These are phyloP conservation scores for Talaromyces proteolyticus DNA, from an alignment of 495 filamentous ascomycete species.

Conservation along the genomic window DNA sequence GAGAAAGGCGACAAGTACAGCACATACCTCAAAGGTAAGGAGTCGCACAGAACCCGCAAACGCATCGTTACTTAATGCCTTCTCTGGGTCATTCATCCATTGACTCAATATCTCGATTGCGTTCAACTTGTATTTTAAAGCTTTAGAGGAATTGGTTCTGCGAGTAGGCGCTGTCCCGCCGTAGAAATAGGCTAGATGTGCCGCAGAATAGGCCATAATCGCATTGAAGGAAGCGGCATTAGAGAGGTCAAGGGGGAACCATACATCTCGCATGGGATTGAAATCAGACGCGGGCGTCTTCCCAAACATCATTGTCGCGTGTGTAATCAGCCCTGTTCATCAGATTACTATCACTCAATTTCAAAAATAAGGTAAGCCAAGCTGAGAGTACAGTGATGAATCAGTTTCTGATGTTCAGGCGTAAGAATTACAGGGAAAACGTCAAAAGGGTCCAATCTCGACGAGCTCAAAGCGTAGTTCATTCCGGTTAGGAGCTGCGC, in stretches of 20 bases:
- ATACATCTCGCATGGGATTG: constrained; percentile 24
- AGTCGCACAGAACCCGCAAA: constrained; percentile 20
- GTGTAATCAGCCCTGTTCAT: constrained; percentile 15
- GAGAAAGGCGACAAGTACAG: too few relatives aligned
- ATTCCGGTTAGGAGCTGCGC: constrained; percentile 14
- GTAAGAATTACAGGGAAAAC: constrained; percentile 18
- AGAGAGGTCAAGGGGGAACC: constrained; percentile 22
- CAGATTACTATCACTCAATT: not conserved
- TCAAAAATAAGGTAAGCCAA: not conserved
- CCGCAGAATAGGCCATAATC: constrained; percentile 22
- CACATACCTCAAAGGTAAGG: constrained; percentile 18
- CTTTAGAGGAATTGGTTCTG: constrained; percentile 13
- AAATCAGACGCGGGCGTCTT: constrained; percentile 12
- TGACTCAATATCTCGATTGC: constrained; percentile 14
- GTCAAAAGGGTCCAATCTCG: constrained; percentile 18
- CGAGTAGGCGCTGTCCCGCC: constrained; percentile 10
- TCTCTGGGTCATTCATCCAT: constrained; percentile 16
- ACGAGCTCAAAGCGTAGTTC: constrained; percentile 11
- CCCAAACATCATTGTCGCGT: constrained; percentile 26
- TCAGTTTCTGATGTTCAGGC: constrained; percentile 18
- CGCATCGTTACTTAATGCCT: constrained; percentile 17
- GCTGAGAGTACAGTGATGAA: constrained; percentile 18
- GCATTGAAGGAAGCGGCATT: constrained; percentile 22
- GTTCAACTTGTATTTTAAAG: constrained; percentile 15
- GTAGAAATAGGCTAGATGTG: constrained; percentile 17